phyloP scores from a whole-genome alignment of 169 alveolate genomes.

The Fabrea salina region DNA sequence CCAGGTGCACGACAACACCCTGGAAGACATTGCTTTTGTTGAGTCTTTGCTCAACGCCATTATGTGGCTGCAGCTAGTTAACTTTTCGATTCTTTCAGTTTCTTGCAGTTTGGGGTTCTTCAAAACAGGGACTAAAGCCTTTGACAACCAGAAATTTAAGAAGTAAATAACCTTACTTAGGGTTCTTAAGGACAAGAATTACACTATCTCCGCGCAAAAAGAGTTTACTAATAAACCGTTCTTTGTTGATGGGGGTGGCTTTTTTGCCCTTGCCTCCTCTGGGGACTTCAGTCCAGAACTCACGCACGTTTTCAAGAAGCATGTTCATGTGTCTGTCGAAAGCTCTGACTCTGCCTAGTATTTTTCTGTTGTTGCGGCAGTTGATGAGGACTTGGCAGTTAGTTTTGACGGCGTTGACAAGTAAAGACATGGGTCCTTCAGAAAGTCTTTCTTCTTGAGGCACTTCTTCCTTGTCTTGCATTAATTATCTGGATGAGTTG shows the following conservation, averaged over 20 bases:
- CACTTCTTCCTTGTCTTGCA: conserved; percentile 20
- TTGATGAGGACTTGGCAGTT: conserved; percentile 94
- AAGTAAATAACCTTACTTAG: conserved; percentile 81
- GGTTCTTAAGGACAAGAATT: conserved; percentile 93
- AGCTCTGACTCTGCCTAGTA: conserved; percentile 96
- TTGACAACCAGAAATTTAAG: too few species aligned
- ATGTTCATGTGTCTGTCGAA: conserved; percentile 98
- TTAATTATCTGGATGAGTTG: too few species aligned
- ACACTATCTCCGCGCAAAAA: conserved; percentile 98
- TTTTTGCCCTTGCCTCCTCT: conserved; percentile 89
- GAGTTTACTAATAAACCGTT: conserved; percentile 93
- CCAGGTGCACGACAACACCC: too few species aligned
- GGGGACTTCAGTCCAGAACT: conserved; percentile 95
- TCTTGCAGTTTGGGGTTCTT: too few species aligned
- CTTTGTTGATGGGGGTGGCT: conserved; percentile 91
- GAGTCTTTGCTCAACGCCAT: too few species aligned
- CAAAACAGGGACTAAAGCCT: too few species aligned
- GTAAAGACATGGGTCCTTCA: conserved; percentile 95
- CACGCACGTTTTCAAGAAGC: conserved; percentile 95
- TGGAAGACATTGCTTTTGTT: too few species aligned
- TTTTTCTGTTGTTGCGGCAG: conserved; percentile 96
- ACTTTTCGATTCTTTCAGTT: too few species aligned
- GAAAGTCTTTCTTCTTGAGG: conserved; percentile 87
- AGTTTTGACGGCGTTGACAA: conserved; percentile 93
- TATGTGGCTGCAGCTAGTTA: too few species aligned